A percentile compares a stretch with the other conserved stretches of the same genome.
Conservation (phyloP, 2,329 filamentous ascomycete species). For the Plenodomus biglobosus region DNA sequence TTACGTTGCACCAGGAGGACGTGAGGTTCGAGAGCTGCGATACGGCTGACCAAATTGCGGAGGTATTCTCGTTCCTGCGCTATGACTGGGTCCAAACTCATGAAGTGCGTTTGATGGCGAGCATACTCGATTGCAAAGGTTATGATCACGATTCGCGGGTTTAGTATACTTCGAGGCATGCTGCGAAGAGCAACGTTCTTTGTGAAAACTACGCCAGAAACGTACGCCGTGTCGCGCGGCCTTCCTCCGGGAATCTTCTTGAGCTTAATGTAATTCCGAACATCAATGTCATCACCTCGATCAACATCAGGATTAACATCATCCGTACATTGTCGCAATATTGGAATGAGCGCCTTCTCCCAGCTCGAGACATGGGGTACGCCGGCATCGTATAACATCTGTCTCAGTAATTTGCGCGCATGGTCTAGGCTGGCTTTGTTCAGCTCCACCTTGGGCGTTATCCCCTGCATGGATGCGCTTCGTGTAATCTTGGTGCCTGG, state of each 20-base stretch:
- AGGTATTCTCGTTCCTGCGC: slow-evolving; percentile 95
- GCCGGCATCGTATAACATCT: slow-evolving; percentile 75
- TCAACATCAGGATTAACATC: slow-evolving; percentile 93
- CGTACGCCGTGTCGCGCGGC: slow-evolving; percentile 90
- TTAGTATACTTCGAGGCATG: slow-evolving; percentile 83
- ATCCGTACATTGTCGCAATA: slow-evolving; percentile 85
- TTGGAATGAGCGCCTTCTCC: slow-evolving; percentile 88
- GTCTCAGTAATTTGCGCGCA: slow-evolving; percentile 79
- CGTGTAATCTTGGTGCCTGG: slow-evolving; percentile 55
- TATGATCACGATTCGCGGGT: slow-evolving; percentile 86
- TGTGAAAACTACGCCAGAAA: slow-evolving; percentile 94
- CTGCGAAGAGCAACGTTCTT: slow-evolving; percentile 96
- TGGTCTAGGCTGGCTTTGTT: slow-evolving; percentile 87
- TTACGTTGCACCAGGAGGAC: slow-evolving; percentile 90
- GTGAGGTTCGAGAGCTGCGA: slow-evolving; percentile 80
- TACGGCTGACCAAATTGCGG: slow-evolving; percentile 86
- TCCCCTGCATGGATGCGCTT: slow-evolving; percentile 81
- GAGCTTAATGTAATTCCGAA: slow-evolving; percentile 93
- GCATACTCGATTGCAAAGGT: slow-evolving; percentile 97
- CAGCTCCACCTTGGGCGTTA: slow-evolving; percentile 75
- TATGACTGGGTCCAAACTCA: slow-evolving; percentile 96
- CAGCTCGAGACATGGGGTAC: slow-evolving; percentile 75
- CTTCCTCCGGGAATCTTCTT: slow-evolving; percentile 93
- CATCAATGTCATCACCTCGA: slow-evolving; percentile 91
- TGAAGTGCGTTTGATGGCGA: slow-evolving; percentile 89